Conservation (phyloP, 2,329 filamentous ascomycete genomes). For the Hypoxylon sp. region DNA sequence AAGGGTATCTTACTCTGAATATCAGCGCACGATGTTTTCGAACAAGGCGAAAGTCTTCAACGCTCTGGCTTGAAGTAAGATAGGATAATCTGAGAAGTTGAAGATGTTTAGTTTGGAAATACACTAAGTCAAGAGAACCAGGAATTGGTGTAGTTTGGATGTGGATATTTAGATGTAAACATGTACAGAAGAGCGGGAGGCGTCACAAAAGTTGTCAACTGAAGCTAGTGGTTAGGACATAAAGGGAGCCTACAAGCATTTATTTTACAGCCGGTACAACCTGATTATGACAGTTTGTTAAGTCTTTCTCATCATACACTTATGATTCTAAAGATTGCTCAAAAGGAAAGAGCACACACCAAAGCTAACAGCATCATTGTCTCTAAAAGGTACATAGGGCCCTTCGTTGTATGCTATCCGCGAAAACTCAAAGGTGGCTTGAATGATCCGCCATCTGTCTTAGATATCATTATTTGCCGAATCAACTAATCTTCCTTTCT, state of each 20-base stretch:
- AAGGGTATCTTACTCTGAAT: neutral
- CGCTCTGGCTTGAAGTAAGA: neutral
- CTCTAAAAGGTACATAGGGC: neutral
- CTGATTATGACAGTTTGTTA: no score
- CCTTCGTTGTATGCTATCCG: conserved; percentile 11
- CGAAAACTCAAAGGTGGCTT: conserved; percentile 7
- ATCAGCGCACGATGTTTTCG: neutral
- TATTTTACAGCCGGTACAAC: neutral
- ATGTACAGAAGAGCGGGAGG: neutral
- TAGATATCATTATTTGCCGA: conserved; percentile 9
- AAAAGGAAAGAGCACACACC: neutral
- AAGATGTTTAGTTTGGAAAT: neutral
- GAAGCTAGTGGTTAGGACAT: neutral
- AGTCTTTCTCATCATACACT: neutral
- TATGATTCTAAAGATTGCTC: neutral
- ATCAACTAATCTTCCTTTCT: neutral
- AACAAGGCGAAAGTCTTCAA: neutral
- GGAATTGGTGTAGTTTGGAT: neutral
- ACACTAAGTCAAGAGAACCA: neutral
- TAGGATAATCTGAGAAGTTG: neutral
- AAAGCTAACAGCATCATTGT: conserved; percentile 6
- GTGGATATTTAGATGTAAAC: neutral
- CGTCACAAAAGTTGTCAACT: neutral
- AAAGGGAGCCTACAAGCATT: neutral
- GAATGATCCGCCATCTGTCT: conserved; percentile 10